Base-by-base conservation (phyloP, 768 basidiomycete species). In the Serendipita sp. region DNA sequence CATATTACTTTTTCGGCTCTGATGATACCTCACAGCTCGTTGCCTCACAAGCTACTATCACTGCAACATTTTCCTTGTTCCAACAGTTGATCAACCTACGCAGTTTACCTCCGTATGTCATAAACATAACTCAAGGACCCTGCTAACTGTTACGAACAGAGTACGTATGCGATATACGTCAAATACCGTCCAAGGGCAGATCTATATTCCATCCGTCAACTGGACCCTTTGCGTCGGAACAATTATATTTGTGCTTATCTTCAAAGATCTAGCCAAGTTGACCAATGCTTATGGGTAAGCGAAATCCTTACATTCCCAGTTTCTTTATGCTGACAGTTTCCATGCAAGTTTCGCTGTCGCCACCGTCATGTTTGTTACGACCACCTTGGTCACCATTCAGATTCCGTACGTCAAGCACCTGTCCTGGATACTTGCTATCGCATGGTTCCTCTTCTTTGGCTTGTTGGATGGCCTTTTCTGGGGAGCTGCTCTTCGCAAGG, bases 61-160 rank as follows among this genome's bases (percentile, higher is more conserved):
- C 84, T 0, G 86, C 83, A 0, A 81, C 82, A 0, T 87, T 76
- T 46, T 64, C 46, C 16, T 27, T 62, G 11, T 68, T 81, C 3
- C 83, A 87, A 67, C 86, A 87, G 71, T 73, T 87, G 52, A 79
- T 86, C 67, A 82, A 82, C 68, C 77, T 79, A 72, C 80, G 81
- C 64, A 76, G 78, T 37, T 76, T 84, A 66, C 83, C 81, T 1
- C 78, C 80, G 66, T 77, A 65, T 43, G 74, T 67, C 2, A 18
- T 23, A 40, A 13, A 10, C 62, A 2, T 2, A 8, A 23, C 63
- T 18, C 1, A 15, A 3, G 3, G 31, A 18, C 18, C 37, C 55
- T 5, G 8, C 27, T 55, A 3, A 23, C 23, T 23, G 23, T 23
- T 23, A 23, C 23, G 23, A 23, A 23, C 23, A 23, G 23, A 23